These are phyloP conservation scores for Sesbania bispinosa DNA, from an alignment of 306 rosid species.

Conservation along the genomic window DNA sequence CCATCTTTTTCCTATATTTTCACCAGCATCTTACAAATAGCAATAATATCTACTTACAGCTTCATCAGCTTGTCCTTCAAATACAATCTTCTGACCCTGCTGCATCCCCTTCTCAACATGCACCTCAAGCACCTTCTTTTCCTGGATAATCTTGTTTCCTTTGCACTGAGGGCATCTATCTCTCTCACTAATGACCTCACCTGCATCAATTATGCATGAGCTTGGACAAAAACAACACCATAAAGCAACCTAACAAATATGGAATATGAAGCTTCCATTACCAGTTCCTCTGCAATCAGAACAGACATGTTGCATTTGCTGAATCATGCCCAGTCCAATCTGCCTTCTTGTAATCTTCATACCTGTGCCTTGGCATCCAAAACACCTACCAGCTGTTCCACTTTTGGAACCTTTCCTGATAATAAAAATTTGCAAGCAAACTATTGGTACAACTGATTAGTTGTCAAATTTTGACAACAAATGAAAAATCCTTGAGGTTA, in stretches of 20 bases:
- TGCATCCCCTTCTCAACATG: constrained; percentile 77
- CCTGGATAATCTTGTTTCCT: constrained; percentile 55
- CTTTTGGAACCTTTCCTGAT: constrained; percentile 78
- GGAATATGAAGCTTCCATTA: constrained; percentile 24
- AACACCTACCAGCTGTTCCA: constrained; percentile 60
- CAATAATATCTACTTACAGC: constrained; percentile 43
- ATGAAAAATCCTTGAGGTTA: neutral
- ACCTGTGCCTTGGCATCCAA: constrained; percentile 73
- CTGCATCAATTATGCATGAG: constrained; percentile 34
- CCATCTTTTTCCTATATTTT: too few species aligned
- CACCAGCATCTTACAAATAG: too few species aligned
- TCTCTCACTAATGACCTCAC: constrained; percentile 68
- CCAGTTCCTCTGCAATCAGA: constrained; percentile 70
- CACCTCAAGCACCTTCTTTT: constrained; percentile 75
- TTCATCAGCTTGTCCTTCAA: constrained; percentile 77
- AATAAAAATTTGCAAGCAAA: neutral
- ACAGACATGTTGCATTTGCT: constrained; percentile 74
- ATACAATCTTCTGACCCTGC: constrained; percentile 64
- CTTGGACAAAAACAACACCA: neutral
- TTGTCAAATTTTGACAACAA: neutral
- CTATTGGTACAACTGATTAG: neutral
- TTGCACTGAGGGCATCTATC: constrained; percentile 77
- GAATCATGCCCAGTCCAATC: constrained; percentile 70
- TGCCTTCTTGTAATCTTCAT: constrained; percentile 60
- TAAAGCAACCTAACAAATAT: neutral